Conservation (phyloP, 345 rosid genomes). For the Murraya paniculata region DNA sequence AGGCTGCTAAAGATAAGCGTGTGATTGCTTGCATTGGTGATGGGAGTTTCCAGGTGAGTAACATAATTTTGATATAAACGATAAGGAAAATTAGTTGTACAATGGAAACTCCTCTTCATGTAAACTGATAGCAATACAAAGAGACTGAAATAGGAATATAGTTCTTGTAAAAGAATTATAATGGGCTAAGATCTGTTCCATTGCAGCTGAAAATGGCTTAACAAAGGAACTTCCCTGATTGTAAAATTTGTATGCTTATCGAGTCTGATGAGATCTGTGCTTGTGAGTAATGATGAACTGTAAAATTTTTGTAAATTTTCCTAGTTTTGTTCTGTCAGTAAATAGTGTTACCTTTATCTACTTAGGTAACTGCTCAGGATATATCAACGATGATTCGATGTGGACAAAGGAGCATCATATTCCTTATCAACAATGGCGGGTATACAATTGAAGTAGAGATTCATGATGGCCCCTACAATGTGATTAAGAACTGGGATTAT, state of each 20-base stretch:
- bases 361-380: conserved; percentile 73
- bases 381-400: conserved; percentile 67
- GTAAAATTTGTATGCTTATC: not conserved
- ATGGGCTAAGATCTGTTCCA: not conserved
- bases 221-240: not conserved
- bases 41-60: conserved; percentile 68
- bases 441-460: conserved; percentile 80
- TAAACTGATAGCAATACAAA: not conserved
- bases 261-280: not conserved
- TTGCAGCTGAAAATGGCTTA: not conserved
- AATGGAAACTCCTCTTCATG: not conserved
- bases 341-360: not conserved
- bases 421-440: conserved; percentile 75
- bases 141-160: not conserved
- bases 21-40: conserved; percentile 78
- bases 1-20: conserved; percentile 62
- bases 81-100: not conserved
- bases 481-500: conserved; percentile 77
- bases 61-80: not conserved
- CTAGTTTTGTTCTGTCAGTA: not conserved
- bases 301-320: not conserved
- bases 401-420: conserved; percentile 55
- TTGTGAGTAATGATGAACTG: not conserved
- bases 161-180: not conserved
- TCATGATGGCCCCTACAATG: conserved; percentile 78